These are phyloP conservation scores for Suillus tomentosus DNA, from an alignment of 768 basidiomycete genomes.

Conservation along the genomic window DNA sequence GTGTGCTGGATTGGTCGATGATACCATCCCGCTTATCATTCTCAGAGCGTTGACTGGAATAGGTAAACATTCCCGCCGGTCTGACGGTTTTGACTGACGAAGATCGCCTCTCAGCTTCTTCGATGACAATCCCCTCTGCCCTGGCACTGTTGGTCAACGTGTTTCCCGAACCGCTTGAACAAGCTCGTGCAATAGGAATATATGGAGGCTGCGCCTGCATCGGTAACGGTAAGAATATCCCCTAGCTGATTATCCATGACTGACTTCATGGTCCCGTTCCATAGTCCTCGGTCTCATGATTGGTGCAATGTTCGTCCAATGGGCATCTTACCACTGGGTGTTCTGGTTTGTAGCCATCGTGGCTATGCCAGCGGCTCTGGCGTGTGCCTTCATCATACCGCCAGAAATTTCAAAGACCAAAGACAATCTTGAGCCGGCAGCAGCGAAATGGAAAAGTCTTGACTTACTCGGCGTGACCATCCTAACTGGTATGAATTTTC, in stretches of 20 bases:
- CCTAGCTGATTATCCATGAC: neutral
- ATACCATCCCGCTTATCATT: conserved; percentile 50
- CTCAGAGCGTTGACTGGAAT: conserved; percentile 54
- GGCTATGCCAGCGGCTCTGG: conserved; percentile 33
- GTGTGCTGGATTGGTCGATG: conserved; percentile 46
- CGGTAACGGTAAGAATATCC: conserved; percentile 41
- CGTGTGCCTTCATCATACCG: conserved; percentile 39
- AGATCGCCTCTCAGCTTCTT: conserved; percentile 36
- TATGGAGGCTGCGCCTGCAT: conserved; percentile 49
- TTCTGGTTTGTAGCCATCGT: conserved; percentile 51
- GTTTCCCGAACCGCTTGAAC: conserved; percentile 48
- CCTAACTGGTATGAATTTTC: conserved; percentile 34
- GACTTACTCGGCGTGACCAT: conserved; percentile 42
- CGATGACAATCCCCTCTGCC: conserved; percentile 54
- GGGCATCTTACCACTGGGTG: conserved; percentile 49
- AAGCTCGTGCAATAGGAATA: conserved; percentile 48
- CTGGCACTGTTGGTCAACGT: conserved; percentile 50
- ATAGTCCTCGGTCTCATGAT: conserved; percentile 46
- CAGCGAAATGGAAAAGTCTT: conserved; percentile 32
- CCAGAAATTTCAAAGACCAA: conserved; percentile 14
- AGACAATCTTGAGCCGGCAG: neutral
- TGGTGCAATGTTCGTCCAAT: conserved; percentile 45
- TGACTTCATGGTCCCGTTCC: neutral
- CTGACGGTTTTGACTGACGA: conserved; percentile 10
- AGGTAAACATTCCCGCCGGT: conserved; percentile 27